Evolutionary conservation across 164 flowering plant genomes (phyloP), one percentile per base, ranked within the genome.

Genomic region (Chloranthus sessilifolius): DNA sequence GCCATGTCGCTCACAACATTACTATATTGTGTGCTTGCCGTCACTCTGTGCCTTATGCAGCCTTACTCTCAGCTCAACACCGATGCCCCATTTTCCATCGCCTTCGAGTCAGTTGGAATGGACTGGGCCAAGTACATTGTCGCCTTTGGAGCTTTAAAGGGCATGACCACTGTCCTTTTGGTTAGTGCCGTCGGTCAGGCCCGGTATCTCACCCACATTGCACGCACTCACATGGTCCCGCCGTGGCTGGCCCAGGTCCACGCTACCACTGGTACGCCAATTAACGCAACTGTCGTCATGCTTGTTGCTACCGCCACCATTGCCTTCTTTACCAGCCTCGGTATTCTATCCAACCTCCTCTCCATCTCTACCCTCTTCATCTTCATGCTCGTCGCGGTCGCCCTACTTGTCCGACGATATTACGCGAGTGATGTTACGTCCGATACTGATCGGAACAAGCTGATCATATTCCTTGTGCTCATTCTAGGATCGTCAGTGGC

Each of bases 171-270:
- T 9, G 81, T 70, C 1, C 52, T 82, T 9, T 69, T 82, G 0
- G 71, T 67, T 6, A 33, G 53, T 1, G 65, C 74, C 2, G 72
- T 82, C 0, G 85, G 88, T 2, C 85, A 79, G 37, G 74, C 88
- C 1, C 73, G 85, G 4, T 82, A 79, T 46, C 53, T 82, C 8
- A 82, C 88, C 14, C 85, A 82, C 56, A 79, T 82, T 6, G 81
- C 79, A 4, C 61, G 88, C 0, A 63, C 88, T 10, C 85, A 79
- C 59, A 73, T 81, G 80, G 51, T 66, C 14, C 88, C 82, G 4
- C 78, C 80, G 0, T 66, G 68, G 70, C 55, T 78, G 1, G 79
- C 86, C 0, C 25, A 52, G 0, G 75, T 82, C 8, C 39, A 78
- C 27, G 51, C 31, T 1, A 68, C 23, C 47, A 77, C 80, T 0